Percentiles rank a stretch among this genome's conserved stretches.
Conservation (phyloP, 345 rosid species). For the Salix arbutifolia region DNA sequence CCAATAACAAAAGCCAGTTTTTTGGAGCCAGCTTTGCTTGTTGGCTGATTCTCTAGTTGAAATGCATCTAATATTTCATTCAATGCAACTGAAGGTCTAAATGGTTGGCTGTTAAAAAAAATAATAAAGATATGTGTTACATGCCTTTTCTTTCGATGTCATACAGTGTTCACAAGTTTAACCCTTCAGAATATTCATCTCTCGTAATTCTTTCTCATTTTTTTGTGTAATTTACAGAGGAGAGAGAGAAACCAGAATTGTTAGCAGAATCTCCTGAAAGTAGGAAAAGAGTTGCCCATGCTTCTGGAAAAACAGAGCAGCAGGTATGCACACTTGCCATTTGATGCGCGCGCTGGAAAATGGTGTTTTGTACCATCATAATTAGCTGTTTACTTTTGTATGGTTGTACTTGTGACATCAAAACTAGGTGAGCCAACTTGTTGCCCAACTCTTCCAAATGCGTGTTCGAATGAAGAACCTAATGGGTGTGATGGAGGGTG, state of each 20-base stretch:
- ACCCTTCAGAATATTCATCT: not conserved
- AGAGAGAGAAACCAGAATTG: constrained; percentile 88
- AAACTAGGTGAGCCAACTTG: constrained; percentile 83
- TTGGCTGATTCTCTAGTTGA: constrained; percentile 1
- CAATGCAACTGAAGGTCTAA: not conserved
- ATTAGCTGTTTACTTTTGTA: not conserved
- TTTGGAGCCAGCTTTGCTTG: not conserved
- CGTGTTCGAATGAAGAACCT: constrained; percentile 91
- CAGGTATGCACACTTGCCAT: constrained; percentile 42
- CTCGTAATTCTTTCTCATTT: constrained; percentile 7
- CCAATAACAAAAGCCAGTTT: not conserved
- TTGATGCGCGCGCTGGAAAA: not conserved
- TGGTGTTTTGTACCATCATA: not conserved
- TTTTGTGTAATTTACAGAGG: constrained; percentile 50
- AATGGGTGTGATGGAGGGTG: constrained; percentile 91
- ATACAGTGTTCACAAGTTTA: not conserved
- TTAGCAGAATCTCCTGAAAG: constrained; percentile 78
- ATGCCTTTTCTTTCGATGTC: not conserved
- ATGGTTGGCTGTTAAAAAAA: not conserved
- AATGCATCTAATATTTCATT: not conserved
- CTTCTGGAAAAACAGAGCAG: constrained; percentile 83
- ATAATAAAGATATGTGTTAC: not conserved
- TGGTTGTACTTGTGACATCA: constrained; percentile 10
- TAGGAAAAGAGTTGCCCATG: constrained; percentile 82
- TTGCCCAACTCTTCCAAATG: constrained; percentile 97